Percentiles rank a stretch among this genome's conserved stretches.
phyloP scores from a whole-genome alignment of 192 early-diverging fungal species.

The Phlyctochytrium arcticum region DNA sequence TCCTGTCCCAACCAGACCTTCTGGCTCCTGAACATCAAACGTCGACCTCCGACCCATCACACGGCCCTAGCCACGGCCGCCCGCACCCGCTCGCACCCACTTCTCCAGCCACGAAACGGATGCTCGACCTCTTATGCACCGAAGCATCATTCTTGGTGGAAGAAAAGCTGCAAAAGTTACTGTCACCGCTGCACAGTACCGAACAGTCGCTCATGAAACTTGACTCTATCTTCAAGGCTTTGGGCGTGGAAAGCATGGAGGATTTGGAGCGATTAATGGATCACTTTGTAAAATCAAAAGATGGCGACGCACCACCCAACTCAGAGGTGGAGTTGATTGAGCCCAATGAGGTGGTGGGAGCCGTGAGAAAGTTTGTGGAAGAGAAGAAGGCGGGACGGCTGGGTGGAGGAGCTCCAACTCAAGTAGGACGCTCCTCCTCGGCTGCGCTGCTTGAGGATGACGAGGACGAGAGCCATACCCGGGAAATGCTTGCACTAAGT shows the following conservation, averaged over 20 bases:
- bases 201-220: constrained; percentile 55
- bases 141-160: constrained; percentile 57
- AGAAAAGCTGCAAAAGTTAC: constrained; percentile 54
- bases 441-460: not conserved
- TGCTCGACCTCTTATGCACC: constrained; percentile 47
- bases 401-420: not conserved
- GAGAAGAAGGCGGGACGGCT: constrained; percentile 16
- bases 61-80: not conserved
- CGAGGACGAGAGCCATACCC: too few species aligned
- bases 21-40: not conserved
- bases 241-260: constrained; percentile 49
- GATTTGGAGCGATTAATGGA: constrained; percentile 47
- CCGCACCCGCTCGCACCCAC: not conserved
- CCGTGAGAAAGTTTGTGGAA: constrained; percentile 42
- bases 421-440: too few species aligned
- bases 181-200: constrained; percentile 44
- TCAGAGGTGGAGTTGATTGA: constrained; percentile 30
- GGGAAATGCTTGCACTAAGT: too few species aligned
- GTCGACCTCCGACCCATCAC: not conserved
- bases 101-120: constrained; percentile 34
- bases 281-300: constrained; percentile 31
- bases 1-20: not conserved
- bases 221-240: constrained; percentile 56
- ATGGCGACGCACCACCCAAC: not conserved
- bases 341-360: constrained; percentile 46